These are phyloP conservation scores for Parathielavia appendiculata DNA, from an alignment of 495 filamentous ascomycete species.

Conservation along the genomic window DNA sequence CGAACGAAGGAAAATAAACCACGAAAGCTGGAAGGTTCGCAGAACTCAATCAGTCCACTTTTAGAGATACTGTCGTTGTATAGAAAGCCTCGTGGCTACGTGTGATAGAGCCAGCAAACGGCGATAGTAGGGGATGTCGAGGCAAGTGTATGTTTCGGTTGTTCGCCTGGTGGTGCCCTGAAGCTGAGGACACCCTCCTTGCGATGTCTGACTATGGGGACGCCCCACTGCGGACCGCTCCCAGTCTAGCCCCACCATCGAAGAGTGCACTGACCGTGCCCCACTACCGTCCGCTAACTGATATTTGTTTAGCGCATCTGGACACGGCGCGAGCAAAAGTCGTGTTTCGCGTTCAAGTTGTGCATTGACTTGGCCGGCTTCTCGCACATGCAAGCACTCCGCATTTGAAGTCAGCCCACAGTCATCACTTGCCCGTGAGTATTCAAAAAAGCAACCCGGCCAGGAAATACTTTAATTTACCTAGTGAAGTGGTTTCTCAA, in stretches of 20 bases:
- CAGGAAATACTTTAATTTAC: not conserved
- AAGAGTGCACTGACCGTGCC: no score
- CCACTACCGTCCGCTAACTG: not conserved
- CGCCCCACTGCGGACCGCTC: slow-evolving; percentile 3
- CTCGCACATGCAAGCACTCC: no score
- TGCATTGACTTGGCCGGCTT: no score
- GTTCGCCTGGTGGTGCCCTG: not conserved
- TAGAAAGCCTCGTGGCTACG: not conserved
- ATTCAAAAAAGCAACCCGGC: not conserved
- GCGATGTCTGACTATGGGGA: slow-evolving; percentile 8
- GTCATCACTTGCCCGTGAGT: no score
- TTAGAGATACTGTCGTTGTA: not conserved
- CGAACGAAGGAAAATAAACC: not conserved
- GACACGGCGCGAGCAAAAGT: no score
- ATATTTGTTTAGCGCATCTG: no score
- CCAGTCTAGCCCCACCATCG: not conserved
- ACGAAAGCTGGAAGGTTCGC: not conserved
- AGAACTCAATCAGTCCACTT: not conserved
- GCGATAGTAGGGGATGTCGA: not conserved
- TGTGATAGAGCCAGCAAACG: not conserved
- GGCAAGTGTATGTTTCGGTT: not conserved
- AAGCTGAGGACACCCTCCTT: not conserved
- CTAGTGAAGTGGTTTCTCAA: not conserved
- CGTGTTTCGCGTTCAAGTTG: no score
- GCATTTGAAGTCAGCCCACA: no score